Evolutionary conservation across 768 basidiomycete genomes (phyloP), one percentile per base, ranked within the genome.

Genomic region (Coprinellus micaceus): DNA sequence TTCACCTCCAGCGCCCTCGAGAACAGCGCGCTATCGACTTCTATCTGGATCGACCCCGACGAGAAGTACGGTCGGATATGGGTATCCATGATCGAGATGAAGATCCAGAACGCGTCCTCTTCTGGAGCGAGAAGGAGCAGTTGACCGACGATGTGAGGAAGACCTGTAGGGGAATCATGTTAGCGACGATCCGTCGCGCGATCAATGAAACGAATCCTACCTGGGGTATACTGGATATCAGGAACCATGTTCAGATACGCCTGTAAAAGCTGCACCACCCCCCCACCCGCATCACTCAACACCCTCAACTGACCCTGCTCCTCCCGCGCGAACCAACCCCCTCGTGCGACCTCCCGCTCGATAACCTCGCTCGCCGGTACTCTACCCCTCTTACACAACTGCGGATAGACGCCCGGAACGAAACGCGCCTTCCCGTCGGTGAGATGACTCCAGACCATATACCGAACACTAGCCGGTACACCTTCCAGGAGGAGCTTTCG

Each of bases 81-180:
- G 1, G 82, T 80, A 61, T 93, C 89, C 91, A 94, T 94, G 60
- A 93, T 72, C 2, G 89, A 90, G 1, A 89, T 79, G 65, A 93
- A 92, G 19, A 89, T 92, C 91, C 91, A 94, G 67, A 94, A 94
- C 0, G 89, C 91, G 60, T 94, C 91, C 66, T 94, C 91, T 60
- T 94, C 91, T 0, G 91, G 91, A 0, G 89, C 82, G 46, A 88
- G 83, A 9, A 87, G 70, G 0, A 93, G 70, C 45, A 93, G 71
- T 59, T 90, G 85, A 1, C 88, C 88, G 21, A 85, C 81, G 52
- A 92, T 84, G 11, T 81, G 74, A 6, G 86, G 82, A 37, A 93
- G 70, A 3, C 86, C 91, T 91, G n/a, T n/a, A n/a, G n/a, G n/a
- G n/a, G n/a, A n/a, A n/a, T n/a, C n/a, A n/a, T n/a, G n/a, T n/a